Evolutionary conservation across 805 yeast species (phyloP), one percentile per base, ranked within the genome.

Genomic region (Clavispora fructus): DNA sequence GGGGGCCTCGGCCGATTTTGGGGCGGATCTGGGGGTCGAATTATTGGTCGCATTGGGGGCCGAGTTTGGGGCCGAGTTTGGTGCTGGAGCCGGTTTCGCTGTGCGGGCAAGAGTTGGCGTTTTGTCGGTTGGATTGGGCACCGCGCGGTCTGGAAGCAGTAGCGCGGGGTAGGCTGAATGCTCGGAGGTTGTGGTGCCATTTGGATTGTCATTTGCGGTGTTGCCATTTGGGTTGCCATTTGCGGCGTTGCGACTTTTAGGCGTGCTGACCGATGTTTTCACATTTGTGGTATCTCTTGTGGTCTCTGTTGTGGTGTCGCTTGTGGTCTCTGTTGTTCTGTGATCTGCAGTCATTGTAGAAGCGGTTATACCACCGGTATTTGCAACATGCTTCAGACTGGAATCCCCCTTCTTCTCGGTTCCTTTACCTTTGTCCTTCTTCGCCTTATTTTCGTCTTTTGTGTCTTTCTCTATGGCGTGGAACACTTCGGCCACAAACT

Each of bases 401-500:
- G 23, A n/a, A n/a, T n/a, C n/a, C n/a, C n/a, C 23, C 23, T 4
- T 3, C 3, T 19, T 3, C 23, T 19, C 23, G 23, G 5, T 4
- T 5, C 23, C 23, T 19, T 19, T 19, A 19, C 23, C 23, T 19
- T 19, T 19, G 23, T 19, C 23, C 5, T 19, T 32, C n/a, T n/a
- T n/a, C n/a, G 35, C 17, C 16, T 32, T 8, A 12, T 12, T 32
- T 12, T 32, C 4, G 13, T 17, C 17, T 19, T 19, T 3, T 7
- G 39, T 25, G 28, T 35, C 38, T 16, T 3, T 10, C 14, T 25
- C 39, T 12, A 39, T 39, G 10, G 35, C 23, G 7, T 29, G 13
- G 26, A 8, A 60, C 7, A 62, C 58, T 7, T 56, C 54, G 12
- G 44, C 44, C 2, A 67, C 49, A 45, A 71, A 70, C 35, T 56